phyloP scores from a whole-genome alignment of 305 asterid genomes.

The Fraxinus angustifolia region DNA sequence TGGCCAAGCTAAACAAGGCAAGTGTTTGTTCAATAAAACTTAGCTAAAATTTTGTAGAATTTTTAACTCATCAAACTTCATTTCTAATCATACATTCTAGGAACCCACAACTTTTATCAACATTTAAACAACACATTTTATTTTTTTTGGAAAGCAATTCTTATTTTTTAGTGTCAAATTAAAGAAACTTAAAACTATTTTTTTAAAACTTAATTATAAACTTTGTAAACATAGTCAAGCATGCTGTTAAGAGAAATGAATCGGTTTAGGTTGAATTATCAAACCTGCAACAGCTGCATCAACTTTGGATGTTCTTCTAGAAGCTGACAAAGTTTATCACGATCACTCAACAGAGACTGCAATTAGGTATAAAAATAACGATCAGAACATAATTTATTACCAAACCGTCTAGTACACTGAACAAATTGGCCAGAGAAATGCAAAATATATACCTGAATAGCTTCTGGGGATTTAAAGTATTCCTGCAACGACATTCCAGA shows the following conservation, averaged over 20 bases:
- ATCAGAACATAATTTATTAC: slow-evolving; percentile 18
- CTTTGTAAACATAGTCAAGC: background rate
- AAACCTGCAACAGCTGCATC: slow-evolving; percentile 98
- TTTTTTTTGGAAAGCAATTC: background rate
- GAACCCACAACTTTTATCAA: background rate
- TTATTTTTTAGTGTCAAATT: background rate
- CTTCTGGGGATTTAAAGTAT: slow-evolving; percentile 78
- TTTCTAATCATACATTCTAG: background rate
- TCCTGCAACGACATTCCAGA: slow-evolving; percentile 74
- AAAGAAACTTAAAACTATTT: background rate
- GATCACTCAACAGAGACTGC: slow-evolving; percentile 91
- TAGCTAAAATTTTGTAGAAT: background rate
- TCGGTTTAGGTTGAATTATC: slow-evolving; percentile 19
- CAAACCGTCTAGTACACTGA: background rate
- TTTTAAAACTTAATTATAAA: background rate
- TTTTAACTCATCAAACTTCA: background rate
- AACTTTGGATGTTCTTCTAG: slow-evolving; percentile 91
- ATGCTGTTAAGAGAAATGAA: background rate
- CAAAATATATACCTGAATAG: slow-evolving; percentile 64
- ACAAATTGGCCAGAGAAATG: background rate
- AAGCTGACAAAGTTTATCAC: slow-evolving; percentile 85
- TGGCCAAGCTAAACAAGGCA: background rate
- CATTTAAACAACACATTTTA: background rate
- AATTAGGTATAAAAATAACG: slow-evolving; percentile 23
- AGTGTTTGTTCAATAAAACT: background rate